Conservation (phyloP, 169 alveolate genomes). For the Plasmodium vivax region DNA sequence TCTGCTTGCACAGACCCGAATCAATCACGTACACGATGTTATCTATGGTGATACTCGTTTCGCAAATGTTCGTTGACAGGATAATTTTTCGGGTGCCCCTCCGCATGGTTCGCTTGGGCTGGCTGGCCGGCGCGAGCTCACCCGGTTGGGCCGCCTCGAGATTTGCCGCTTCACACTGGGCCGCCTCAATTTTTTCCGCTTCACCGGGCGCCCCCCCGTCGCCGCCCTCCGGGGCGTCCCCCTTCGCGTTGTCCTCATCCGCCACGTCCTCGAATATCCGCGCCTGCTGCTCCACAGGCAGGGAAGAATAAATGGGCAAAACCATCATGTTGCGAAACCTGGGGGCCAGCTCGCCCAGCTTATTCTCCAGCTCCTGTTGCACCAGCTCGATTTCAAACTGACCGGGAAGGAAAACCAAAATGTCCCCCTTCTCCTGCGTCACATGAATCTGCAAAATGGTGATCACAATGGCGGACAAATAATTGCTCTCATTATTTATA, state of each 20-base stretch:
- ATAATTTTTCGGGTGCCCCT: slow-evolving; percentile 96
- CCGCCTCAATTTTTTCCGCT: neutral
- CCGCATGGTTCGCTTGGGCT: slow-evolving; percentile 82
- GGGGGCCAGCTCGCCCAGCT: slow-evolving; percentile 64
- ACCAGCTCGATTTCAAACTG: slow-evolving; percentile 98
- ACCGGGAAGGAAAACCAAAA: slow-evolving; percentile 98
- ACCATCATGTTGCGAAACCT: slow-evolving; percentile 89
- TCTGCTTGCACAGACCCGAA: slow-evolving; percentile 98
- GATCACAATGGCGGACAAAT: slow-evolving; percentile 97
- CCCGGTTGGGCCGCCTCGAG: neutral
- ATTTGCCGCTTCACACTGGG: neutral
- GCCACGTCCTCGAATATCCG: slow-evolving; percentile 97
- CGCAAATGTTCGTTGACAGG: slow-evolving; percentile 99
- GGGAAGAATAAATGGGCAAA: slow-evolving; percentile 97
- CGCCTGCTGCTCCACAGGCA: slow-evolving; percentile 99
- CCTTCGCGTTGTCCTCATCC: slow-evolving; percentile 72
- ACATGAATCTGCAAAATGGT: slow-evolving; percentile 99
- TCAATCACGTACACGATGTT: slow-evolving; percentile 97
- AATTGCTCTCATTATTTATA: slow-evolving; percentile 99
- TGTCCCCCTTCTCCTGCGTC: slow-evolving; percentile 99
- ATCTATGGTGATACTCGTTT: slow-evolving; percentile 99
- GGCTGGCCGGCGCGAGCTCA: neutral
- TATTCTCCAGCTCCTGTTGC: slow-evolving; percentile 89
- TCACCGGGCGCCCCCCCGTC: neutral
- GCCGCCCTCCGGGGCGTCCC: neutral